Base-by-base conservation (phyloP, 257 asterid species). In the Verbena officinalis region DNA sequence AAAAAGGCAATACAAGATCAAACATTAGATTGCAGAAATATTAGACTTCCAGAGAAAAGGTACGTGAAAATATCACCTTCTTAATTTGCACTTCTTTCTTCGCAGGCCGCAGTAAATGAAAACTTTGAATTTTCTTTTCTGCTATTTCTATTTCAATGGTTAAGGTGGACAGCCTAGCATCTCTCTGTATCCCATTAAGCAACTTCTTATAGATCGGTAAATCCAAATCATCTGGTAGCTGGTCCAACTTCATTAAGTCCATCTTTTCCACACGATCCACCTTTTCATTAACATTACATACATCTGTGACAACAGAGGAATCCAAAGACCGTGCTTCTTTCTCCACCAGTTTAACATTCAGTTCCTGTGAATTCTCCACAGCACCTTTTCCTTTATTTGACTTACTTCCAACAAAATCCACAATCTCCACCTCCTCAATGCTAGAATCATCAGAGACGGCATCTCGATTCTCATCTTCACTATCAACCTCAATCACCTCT, bases 401-500 rank as follows among this genome's bases (percentile, higher is more conserved):
- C 40, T 51, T 63, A 44, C 69, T 69, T 42, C 69, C 67, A 4
- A 11, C 45, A 64, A 24, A 44, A 39, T 66, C 84, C 50, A 54
- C 45, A 70, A 24, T 49, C 67, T 70, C 84, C 68, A 74, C 60
- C 63, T 72, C 81, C 75, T 76, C 83, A 13, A 64, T 13, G 59
- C 75, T 57, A 16, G 77, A 79, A 75, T 75, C 79, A 46, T 62
- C 76, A 12, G 59, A 52, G 4, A 55, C 52, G 22, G 13, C 69
- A 3, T 27, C 64, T 14, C 17, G 49, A 8, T 16, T 49, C 68
- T 66, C 79, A 36, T 24, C 66, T 34, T 58, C 82, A 38, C 59
- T 51, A 58, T 69, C 85, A 63, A 83, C 14, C 53, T 73, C 84
- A 73, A 84, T 77, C 22, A 80, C 84, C 70, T 79, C 79, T 36